phyloP scores from a whole-genome alignment of 2,329 filamentous ascomycete genomes.

The Stagonosporopsis chrysanthemi region DNA sequence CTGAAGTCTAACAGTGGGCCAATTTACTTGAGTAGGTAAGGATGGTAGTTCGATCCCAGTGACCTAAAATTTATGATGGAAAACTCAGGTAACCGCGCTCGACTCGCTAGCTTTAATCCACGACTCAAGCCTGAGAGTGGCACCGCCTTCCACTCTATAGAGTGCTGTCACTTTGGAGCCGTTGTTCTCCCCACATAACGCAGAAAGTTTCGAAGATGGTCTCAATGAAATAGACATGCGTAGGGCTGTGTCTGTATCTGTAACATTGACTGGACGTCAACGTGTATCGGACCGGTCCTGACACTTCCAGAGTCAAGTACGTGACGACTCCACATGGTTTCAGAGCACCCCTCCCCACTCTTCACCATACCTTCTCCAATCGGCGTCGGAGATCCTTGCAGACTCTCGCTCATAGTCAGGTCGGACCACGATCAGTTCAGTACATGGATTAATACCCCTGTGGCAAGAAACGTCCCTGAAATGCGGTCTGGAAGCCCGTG shows the following conservation, averaged over 20 bases:
- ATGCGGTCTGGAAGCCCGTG: constrained; percentile 9
- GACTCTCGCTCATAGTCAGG: constrained; percentile 23
- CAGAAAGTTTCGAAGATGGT: not conserved
- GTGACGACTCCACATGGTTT: constrained; percentile 1
- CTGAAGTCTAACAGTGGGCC: not conserved
- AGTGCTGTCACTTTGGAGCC: constrained; percentile 1
- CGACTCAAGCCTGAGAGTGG: constrained; percentile 3
- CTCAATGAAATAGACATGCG: not conserved
- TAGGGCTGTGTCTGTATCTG: not conserved
- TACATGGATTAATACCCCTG: constrained; percentile 11
- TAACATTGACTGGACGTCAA: not conserved
- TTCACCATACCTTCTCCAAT: constrained; percentile 10
- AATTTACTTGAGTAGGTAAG: not conserved
- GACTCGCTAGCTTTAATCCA: constrained; percentile 5
- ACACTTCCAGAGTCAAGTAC: not conserved
- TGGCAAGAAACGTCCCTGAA: constrained; percentile 2
- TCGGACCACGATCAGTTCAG: constrained; percentile 12
- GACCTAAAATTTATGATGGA: not conserved
- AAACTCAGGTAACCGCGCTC: constrained; percentile 1
- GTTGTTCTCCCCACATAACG: not conserved
- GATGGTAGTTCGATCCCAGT: not conserved
- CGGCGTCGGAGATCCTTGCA: constrained; percentile 12
- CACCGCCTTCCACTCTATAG: not conserved
- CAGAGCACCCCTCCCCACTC: constrained; percentile 9
- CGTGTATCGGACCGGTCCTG: not conserved